These are phyloP conservation scores for Monosporascus sp. DNA, from an alignment of 2,329 filamentous ascomycete genomes.

Conservation along the genomic window DNA sequence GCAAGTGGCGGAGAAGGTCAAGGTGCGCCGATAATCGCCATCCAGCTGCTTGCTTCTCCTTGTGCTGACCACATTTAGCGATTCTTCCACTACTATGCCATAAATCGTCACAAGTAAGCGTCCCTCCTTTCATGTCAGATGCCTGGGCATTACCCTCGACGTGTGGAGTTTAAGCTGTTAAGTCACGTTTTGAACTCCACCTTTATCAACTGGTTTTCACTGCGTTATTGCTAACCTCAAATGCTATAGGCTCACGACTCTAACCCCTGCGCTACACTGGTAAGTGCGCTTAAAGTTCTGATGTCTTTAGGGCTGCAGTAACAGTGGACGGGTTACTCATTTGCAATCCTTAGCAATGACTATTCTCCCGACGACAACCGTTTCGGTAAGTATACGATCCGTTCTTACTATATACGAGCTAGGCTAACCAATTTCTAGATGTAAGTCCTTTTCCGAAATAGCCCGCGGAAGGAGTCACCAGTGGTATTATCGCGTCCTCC, in stretches of 20 bases:
- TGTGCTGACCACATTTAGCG: slow-evolving; percentile 8
- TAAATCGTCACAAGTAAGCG: slow-evolving; percentile 57
- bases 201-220: no score
- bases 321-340: not conserved
- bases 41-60: not conserved
- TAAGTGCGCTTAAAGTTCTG: not conserved
- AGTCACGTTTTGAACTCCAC: no score
- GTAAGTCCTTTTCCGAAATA: not conserved
- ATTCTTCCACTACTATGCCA: slow-evolving; percentile 51
- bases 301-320: not conserved
- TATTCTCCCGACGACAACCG: slow-evolving; percentile 38
- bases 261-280: slow-evolving; percentile 52
- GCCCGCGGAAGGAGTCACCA: not conserved
- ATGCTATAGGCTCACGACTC: slow-evolving; percentile 41
- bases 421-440: not conserved
- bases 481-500: no score
- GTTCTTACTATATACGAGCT: not conserved
- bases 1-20: slow-evolving; percentile 41
- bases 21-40: not conserved
- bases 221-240: not conserved
- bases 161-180: no score
- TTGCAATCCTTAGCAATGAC: slow-evolving; percentile 12
- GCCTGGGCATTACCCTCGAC: no score
- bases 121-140: not conserved
- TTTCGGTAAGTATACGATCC: slow-evolving; percentile 17